Conservation (phyloP, 768 basidiomycete species). For the Pleurotus djamor region DNA sequence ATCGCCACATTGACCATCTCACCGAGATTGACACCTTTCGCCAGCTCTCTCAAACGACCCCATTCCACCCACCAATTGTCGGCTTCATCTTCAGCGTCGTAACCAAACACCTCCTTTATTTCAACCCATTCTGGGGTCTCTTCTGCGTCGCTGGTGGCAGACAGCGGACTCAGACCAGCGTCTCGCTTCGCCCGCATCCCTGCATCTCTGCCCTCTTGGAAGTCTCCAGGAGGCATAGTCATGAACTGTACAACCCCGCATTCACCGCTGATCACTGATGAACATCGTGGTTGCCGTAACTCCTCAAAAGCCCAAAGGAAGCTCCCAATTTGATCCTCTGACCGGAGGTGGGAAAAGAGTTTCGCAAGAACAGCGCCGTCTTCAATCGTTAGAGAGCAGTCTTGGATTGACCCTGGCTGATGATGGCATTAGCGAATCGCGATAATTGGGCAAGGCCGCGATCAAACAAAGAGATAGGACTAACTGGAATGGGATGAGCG, state of each 20-base stretch:
- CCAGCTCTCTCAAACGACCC: constrained; percentile 11
- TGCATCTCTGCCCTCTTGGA: constrained; percentile 39
- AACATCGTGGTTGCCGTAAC: constrained; percentile 46
- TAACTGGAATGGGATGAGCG: constrained; percentile 53
- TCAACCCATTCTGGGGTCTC: constrained; percentile 41
- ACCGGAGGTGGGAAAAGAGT: constrained; percentile 53
- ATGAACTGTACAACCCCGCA: constrained; percentile 41
- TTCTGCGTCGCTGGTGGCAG: constrained; percentile 11
- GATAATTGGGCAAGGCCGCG: neutral
- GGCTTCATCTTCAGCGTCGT: constrained; percentile 56
- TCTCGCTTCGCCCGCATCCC: constrained; percentile 18
- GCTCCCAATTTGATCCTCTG: constrained; percentile 44
- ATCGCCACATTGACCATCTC: neutral
- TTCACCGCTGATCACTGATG: constrained; percentile 38
- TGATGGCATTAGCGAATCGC: neutral
- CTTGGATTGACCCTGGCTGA: constrained; percentile 51
- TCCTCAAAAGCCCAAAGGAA: constrained; percentile 57
- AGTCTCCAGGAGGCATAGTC: constrained; percentile 39
- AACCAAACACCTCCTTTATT: constrained; percentile 45
- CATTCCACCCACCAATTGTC: constrained; percentile 60
- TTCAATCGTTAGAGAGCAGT: constrained; percentile 51
- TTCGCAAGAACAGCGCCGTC: constrained; percentile 60
- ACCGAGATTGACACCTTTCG: constrained; percentile 3
- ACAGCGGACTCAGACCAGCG: constrained; percentile 10
- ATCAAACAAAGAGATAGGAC: constrained; percentile 12